Conservation (phyloP, 108 stramenopile genomes). For the Epithemia pelagica region DNA sequence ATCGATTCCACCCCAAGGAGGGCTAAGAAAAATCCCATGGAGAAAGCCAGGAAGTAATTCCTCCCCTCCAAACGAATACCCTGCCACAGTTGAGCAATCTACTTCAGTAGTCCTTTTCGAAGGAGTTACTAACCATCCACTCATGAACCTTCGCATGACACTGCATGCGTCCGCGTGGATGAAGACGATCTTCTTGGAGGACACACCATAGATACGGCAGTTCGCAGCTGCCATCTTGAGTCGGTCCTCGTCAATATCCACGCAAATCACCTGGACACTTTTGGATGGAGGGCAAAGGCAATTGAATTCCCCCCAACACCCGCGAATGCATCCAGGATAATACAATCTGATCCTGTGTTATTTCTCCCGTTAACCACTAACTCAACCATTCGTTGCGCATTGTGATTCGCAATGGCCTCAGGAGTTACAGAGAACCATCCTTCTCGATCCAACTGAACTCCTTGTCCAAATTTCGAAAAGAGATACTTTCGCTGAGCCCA, state of each 20-base stretch:
- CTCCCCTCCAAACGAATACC: slow-evolving; percentile 42
- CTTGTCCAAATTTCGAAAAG: slow-evolving; percentile 86
- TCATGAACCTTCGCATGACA: slow-evolving; percentile 24
- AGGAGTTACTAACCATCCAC: background rate
- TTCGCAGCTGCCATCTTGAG: slow-evolving; percentile 68
- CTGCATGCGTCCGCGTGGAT: slow-evolving; percentile 52
- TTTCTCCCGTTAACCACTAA: slow-evolving; percentile 11
- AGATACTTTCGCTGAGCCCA: slow-evolving; percentile 63
- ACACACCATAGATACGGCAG: slow-evolving; percentile 52
- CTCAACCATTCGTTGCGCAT: slow-evolving; percentile 33
- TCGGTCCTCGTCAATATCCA: slow-evolving; percentile 52
- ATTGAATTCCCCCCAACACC: slow-evolving; percentile 83
- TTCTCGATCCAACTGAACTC: slow-evolving; percentile 85
- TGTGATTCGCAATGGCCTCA: slow-evolving; percentile 88
- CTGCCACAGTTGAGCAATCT: too few species aligned
- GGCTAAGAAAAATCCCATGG: slow-evolving; percentile 65
- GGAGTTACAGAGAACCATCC: slow-evolving; percentile 97
- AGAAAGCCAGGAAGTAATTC: slow-evolving; percentile 50
- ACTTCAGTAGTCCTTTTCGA: too few species aligned
- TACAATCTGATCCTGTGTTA: slow-evolving; percentile 2
- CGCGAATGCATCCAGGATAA: slow-evolving; percentile 74
- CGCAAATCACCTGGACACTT: slow-evolving; percentile 50
- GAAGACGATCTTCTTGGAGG: slow-evolving; percentile 45
- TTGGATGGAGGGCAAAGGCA: slow-evolving; percentile 45
- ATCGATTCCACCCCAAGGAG: slow-evolving; percentile 81